Evolutionary conservation across 2,329 filamentous ascomycete genomes (phyloP), one percentile per base, ranked within the genome.

Genomic region (Penicillium sp.): DNA sequence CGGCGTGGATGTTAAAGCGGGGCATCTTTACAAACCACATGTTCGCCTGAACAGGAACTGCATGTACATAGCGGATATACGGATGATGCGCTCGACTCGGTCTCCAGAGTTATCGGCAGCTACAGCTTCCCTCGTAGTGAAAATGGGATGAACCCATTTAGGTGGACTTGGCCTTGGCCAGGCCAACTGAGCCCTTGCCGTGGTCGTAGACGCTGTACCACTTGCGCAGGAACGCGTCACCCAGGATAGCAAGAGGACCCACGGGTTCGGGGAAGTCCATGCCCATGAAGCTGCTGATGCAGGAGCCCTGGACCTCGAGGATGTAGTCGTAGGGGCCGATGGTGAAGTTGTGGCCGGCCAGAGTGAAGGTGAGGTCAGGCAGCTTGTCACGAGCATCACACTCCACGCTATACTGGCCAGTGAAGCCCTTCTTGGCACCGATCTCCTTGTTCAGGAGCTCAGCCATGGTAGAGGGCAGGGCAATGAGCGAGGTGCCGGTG

Each of bases 401-500:
- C 68, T 98, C 95, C 64, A 99, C 84, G 14, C 89, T 91, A 85
- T 97, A 99, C 83, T 99, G 95, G 72, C 95, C 95, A 78, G 94
- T 96, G 83, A 89, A 99, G 64, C 90, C 87, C 88, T 98, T 99
- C 88, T 96, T 97, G 69, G 95, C 95, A 66, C 95, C 95, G 66
- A 99, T 97, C 83, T 97, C 89, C 81, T 91, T 89, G 87, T 99
- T 99, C 63, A 99, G 85, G 67, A 99, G 90, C 83, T 98, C 95
- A 60, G 95, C 94, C 69, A 98, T 86, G 73, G 91, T 89, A 71
- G 87, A 90, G 71, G 95, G 95, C 60, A 99, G 90, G 71, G 94
- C 93, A 80, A 97, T 97, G 78, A 99, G 88, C 52, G 96, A 99
- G 76, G 95, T 99, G 73, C 95, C 95, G 58, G 95, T 99, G 85